Base-by-base conservation (phyloP, 768 basidiomycete genomes). In the Serendipita sp. region DNA sequence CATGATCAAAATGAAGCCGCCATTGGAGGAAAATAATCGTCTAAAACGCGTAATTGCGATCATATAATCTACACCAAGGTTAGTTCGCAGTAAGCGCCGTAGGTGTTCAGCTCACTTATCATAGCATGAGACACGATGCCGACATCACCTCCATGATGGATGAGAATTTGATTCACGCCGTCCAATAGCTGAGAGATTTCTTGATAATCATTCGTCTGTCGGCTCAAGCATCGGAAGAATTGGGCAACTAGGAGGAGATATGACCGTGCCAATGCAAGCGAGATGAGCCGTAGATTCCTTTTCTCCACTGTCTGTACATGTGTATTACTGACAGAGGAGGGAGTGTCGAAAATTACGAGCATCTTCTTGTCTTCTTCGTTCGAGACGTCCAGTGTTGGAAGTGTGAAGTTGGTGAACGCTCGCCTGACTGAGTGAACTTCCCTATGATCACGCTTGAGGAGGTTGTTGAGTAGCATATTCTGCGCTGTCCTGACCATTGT, bases 1-100 rank as follows among this genome's bases (percentile, higher is more conserved):
- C 78, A 90, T 84, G 71, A 89, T 88, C 28, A 90, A 75, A 2
- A 79, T 79, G 69, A 87, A 90, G 26, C 83, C 86, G 31, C 81
- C 81, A 16, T 83, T 82, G 1, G 84, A 81, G 4, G 81, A 81
- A 70, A 90, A 87, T 20, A 90, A 71, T n/a, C 88, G 81, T 31
- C 81, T 78, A 68, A 89, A 90, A 17, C 88, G 81, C 5, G 86
- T 86, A 60, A 82, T 84, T 0, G 87, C 88, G 16, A 82, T 79
- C 83, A 88, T 84, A 31, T 85, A 76, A 3, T 82, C 86, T 86
- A 63, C 16, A 60, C 20, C 38, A 64, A 66, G 62, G 41, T 64
- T 20, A 9, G 42, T 13, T 17, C 31, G 20, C 62, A 42, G 50
- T n/a, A 53, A 56, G 14, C 20, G 30, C 43, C 28, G 42, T 64